These are phyloP conservation scores for Metschnikowia amazonensis DNA, from an alignment of 805 yeast genomes.

Conservation along the genomic window DNA sequence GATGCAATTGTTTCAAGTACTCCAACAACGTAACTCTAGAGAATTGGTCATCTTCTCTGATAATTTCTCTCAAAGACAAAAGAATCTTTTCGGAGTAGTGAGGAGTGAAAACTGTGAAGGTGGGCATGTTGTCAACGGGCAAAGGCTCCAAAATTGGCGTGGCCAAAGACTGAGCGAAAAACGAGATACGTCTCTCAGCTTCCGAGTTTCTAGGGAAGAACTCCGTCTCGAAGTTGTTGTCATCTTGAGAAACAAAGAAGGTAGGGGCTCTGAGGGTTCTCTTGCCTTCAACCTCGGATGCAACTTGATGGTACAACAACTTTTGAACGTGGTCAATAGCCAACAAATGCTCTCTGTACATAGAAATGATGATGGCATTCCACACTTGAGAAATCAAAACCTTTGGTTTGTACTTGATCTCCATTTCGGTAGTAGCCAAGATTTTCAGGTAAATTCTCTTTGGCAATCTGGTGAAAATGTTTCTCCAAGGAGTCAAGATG, in stretches of 20 bases:
- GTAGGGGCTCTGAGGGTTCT: conserved; percentile 98
- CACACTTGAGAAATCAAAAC: conserved; percentile 97
- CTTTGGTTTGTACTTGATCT: conserved; percentile 97
- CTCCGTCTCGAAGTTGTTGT: conserved; percentile 89
- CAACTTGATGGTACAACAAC: conserved; percentile 96
- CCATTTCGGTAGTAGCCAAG: conserved; percentile 98
- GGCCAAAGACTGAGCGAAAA: conserved; percentile 98
- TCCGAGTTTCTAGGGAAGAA: conserved; percentile 96
- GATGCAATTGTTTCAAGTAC: conserved; percentile 53
- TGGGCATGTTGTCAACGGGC: conserved; percentile 99
- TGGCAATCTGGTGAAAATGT: conserved; percentile 94
- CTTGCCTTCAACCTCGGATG: conserved; percentile 96
- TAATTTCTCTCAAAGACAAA: conserved; percentile 71
- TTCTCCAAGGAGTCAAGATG: conserved; percentile 99
- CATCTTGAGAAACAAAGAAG: conserved; percentile 97
- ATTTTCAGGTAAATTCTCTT: conserved; percentile 98
- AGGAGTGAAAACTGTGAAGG: conserved; percentile 89
- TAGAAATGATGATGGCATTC: conserved; percentile 98
- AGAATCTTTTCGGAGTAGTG: conserved; percentile 83
- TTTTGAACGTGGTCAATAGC: conserved; percentile 99
- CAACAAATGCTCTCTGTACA: conserved; percentile 98
- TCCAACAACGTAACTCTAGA: conserved; percentile 54
- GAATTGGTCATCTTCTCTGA: conserved; percentile 65
- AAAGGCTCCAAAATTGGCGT: conserved; percentile 98
- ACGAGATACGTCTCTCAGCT: conserved; percentile 98